Evolutionary conservation across 345 rosid genomes (phyloP), one percentile per base, ranked within the genome.

Genomic region (Clarkia xantiana): DNA sequence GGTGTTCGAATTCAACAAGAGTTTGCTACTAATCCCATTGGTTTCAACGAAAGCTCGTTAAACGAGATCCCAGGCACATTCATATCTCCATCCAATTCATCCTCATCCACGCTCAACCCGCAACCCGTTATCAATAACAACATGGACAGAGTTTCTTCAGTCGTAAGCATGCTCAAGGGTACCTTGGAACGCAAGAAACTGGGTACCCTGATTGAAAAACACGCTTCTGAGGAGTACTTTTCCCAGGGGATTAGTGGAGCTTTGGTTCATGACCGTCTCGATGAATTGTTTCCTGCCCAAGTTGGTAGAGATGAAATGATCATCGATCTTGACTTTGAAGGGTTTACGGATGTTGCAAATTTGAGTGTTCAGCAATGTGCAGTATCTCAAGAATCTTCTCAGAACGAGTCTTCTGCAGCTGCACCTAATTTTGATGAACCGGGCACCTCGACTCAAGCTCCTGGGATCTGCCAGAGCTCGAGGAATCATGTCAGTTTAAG

Each of bases 131-230:
- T 60, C 11, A 69, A 57, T 18, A 70, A 62, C 11, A 69, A 57
- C 51, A 47, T 52, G 14, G 90, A 74, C 49, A 68, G 61, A 25
- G 70, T 82, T 42, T 78, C 85, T 46, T 76, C 81, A 25, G 81
- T 82, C 60, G 90, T 82, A 18, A 76, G 61, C 69, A 74, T 78
- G 85, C 67, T 82, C 15, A 82, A 76, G 77, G 83, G 79, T 29
- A 76, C 83, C 1, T 62, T 82, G 20, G 77, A 78, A 45, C 66
- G 79, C 55, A 82, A 74, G 57, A 78, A 69, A 64, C 71, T 73
- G 6, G 58, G 58, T n/a, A 73, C 52, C 62, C 81, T 64, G 29
- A 57, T 59, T 5, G 74, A 65, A 55, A 69, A 63, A 51, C 76
- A 68, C 48, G 53, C 8, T 10, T 29, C 8, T 29, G 36, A 29